Conservation (phyloP, 23 red algal species). For the Gracilariopsis chorda region DNA sequence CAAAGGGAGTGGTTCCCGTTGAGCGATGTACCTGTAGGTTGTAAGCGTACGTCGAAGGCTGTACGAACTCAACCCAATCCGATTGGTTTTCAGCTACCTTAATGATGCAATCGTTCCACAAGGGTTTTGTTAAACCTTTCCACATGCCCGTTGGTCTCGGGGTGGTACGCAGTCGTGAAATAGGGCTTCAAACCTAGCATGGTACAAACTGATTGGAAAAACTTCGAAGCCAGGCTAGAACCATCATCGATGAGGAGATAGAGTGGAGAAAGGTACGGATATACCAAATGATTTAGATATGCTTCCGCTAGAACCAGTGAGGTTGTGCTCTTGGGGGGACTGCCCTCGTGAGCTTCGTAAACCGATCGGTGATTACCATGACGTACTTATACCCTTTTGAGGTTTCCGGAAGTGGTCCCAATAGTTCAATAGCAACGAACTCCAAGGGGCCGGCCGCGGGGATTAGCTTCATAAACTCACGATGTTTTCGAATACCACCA, state of each 20-base stretch:
- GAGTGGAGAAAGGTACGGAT: background rate
- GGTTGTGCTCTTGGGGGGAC: too few species aligned
- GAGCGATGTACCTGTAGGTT: too few species aligned
- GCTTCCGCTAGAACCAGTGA: background rate
- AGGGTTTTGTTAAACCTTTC: background rate
- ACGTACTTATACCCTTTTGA: background rate
- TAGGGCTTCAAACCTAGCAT: background rate
- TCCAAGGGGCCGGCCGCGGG: background rate
- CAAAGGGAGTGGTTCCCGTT: too few species aligned
- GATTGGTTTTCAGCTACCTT: too few species aligned
- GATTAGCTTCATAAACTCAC: background rate
- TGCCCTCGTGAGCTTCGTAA: background rate
- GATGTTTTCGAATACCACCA: too few species aligned
- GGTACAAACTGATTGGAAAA: background rate
- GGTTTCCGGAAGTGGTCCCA: background rate
- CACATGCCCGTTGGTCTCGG: too few species aligned
- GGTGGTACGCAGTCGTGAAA: background rate
- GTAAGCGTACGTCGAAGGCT: too few species aligned
- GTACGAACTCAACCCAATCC: too few species aligned
- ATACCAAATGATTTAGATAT: background rate
- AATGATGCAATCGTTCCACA: background rate
- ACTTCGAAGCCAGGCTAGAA: background rate
- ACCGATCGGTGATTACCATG: background rate
- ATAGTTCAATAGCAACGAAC: background rate
- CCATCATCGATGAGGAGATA: background rate